Evolutionary conservation across 2,329 filamentous ascomycete genomes (phyloP), one percentile per base, ranked within the genome.

Genomic region (Botryotinia calthae): DNA sequence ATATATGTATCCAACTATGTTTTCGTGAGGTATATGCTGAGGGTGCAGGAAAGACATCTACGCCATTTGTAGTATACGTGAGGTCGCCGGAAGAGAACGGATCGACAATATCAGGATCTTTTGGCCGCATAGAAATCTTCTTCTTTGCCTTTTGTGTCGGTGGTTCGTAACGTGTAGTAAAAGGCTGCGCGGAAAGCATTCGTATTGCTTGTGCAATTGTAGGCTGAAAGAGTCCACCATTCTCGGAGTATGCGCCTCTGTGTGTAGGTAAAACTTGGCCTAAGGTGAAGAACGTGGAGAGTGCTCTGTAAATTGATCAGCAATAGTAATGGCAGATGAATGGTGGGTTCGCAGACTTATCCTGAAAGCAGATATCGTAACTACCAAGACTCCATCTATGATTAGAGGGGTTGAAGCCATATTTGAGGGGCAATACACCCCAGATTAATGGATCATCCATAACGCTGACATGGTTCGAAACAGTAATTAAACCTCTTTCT

Each of bases 371-470:
- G 74, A 99, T 95, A 82, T 99, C 96, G 81, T 98, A 93, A 79
- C 94, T 97, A 37, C 93, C 96, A 71, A 99, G 87, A 16, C 91
- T 90, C 94, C 95, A 98, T 81, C 96, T 89, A 79, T 94, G 86
- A 80, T 95, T 96, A 72, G 87, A 85, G 31, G 92, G 89, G 73
- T 90, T 89, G 79, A 92, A 89, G 76, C 88, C 84, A 80, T 96
- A 93, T 67, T 87, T 86, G 63, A 93, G 82, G 1, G 96, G 96
- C 6, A 99, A 84, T 51, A 94, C 89, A 28, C 95, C 96, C 95
- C 95, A 99, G 77, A 98, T 90, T 73, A 98, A 84, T 40, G 96
- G 96, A 83, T 99, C 96, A 83, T 99, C 96, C 78, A 98, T 84
- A 73, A 97, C 91, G 81, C 92, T 94, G 76, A 94, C 88, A 84